Percentiles rank a stretch among this genome's conserved stretches.
Evolutionary conservation across 1,284 basidiomycete genomes (phyloP).

Genomic region (Stygiomarasmius scandens): DNA sequence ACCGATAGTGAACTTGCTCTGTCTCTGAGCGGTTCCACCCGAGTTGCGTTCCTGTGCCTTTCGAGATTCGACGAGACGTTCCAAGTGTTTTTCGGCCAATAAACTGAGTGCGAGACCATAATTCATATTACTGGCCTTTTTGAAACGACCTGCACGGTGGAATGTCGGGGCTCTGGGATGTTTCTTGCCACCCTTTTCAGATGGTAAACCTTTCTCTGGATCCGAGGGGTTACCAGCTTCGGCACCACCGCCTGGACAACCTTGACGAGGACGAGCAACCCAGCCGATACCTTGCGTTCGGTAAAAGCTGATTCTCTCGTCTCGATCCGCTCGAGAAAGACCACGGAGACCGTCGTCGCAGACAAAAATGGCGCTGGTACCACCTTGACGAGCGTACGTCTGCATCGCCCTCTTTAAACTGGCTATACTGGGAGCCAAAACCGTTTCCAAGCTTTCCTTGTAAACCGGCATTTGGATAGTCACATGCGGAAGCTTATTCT

Average conservation of each 20-base stretch:
- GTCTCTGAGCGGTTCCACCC: background rate
- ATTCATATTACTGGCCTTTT: constrained; percentile 18
- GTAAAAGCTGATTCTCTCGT: constrained; percentile 75
- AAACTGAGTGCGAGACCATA: constrained; percentile 12
- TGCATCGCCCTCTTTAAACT: constrained; percentile 85
- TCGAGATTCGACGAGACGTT: constrained; percentile 6
- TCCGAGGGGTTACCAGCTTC: constrained; percentile 5
- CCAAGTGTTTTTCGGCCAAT: constrained; percentile 11
- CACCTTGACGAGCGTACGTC: constrained; percentile 79
- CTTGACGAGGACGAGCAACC: constrained; percentile 65
- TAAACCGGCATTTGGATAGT: constrained; percentile 85
- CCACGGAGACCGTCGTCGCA: constrained; percentile 77
- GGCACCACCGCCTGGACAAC: constrained; percentile 13
- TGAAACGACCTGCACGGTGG: constrained; percentile 16
- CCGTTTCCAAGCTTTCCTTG: constrained; percentile 68
- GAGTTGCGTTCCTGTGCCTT: background rate
- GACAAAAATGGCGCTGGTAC: constrained; percentile 74
- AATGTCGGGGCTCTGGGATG: constrained; percentile 4
- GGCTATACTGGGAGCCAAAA: constrained; percentile 73
- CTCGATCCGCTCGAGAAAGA: constrained; percentile 62
- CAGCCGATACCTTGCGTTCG: constrained; percentile 81
- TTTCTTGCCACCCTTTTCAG: constrained; percentile 3
- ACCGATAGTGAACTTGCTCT: background rate
- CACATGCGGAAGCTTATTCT: constrained; percentile 68
- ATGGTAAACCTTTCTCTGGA: constrained; percentile 11